Evolutionary conservation across 108 stramenopile species (phyloP), one percentile per base, ranked within the genome.

Genomic region (Skeletonema potamos): DNA sequence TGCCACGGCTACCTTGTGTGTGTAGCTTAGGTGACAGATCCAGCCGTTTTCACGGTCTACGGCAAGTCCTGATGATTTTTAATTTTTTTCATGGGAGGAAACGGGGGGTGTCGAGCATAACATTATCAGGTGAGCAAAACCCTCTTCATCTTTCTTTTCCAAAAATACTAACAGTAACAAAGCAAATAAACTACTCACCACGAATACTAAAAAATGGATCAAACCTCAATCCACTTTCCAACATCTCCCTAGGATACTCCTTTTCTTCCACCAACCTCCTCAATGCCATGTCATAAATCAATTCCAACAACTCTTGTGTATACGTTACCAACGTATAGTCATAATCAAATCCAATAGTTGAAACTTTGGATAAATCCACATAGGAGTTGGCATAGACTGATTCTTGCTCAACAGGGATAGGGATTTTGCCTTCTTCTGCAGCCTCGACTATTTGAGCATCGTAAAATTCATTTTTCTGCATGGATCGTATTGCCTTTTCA

Each of bases 251-350:
- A 3, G 98, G 97, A 82, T 96, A 99, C 32, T 92, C 79, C 29
- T 86, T 71, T 58, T 94, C 89, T 12, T 86, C 67, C 20, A 97
- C 95, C 66, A 99, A 82, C 30, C 95, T 79, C 32, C 84, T 83
- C 54, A 92, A 72, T 3, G 98, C 93, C 94, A 95, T 92, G 28
- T 92, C 87, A 73, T 97, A 99, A 51, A 99, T 96, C 43, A 98
- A 84, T 3, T 82, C 76, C 69, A 96, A 73, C 24, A 97, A 73
- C 66, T 94, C 89, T 27, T 89, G 79, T 5, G 81, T 91, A 68
- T 97, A 98, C 10, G 95, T 93, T 15, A 96, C 93, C 6, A 98
- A 85, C 3, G 98, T 98, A 67, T 97, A 98, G 73, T 98, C 98
- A 66, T 92, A 97, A 73, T 98, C 98, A 64, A 97, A 98, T 15